phyloP scores from a whole-genome alignment of 495 filamentous ascomycete genomes.

The Pyronema omphalodes region DNA sequence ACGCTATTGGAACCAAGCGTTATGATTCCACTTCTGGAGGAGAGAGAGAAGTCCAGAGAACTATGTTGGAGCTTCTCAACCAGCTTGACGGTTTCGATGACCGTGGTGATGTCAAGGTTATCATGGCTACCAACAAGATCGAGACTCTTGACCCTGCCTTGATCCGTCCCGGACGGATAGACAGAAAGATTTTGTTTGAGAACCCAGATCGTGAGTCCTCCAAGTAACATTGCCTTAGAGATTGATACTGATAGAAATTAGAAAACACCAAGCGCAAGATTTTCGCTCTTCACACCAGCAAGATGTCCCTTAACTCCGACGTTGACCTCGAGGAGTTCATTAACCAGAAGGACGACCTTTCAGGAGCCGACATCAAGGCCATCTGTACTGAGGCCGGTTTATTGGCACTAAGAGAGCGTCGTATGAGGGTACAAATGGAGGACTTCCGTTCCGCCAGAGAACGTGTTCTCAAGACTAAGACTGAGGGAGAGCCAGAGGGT shows the following conservation, averaged over 20 bases:
- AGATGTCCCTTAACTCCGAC: slow-evolving; percentile 91
- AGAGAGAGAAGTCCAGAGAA: slow-evolving; percentile 93
- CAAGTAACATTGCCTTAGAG: background rate
- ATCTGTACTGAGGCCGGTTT: slow-evolving; percentile 96
- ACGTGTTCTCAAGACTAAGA: slow-evolving; percentile 95
- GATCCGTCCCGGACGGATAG: slow-evolving; percentile 94
- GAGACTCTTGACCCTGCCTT: slow-evolving; percentile 91
- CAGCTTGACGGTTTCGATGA: slow-evolving; percentile 98
- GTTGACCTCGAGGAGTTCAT: slow-evolving; percentile 98
- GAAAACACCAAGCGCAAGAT: slow-evolving; percentile 99
- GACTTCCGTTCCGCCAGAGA: slow-evolving; percentile 89
- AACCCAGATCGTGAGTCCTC: slow-evolving; percentile 63
- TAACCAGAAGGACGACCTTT: slow-evolving; percentile 93
- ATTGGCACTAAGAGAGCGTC: slow-evolving; percentile 82
- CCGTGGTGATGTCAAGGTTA: slow-evolving; percentile 96
- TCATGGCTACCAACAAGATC: slow-evolving; percentile 99
- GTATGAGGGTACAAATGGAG: slow-evolving; percentile 98
- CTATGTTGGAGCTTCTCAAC: slow-evolving; percentile 96
- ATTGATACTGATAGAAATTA: slow-evolving; percentile 20
- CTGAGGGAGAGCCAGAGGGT: slow-evolving; percentile 92
- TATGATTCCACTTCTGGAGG: slow-evolving; percentile 95
- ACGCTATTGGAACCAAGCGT: slow-evolving; percentile 96
- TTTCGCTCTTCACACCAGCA: slow-evolving; percentile 95
- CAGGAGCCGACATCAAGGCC: slow-evolving; percentile 94
- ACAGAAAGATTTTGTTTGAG: slow-evolving; percentile 98